A percentile compares a stretch with the other conserved stretches of the same genome.
These are phyloP conservation scores for Carex kokanica DNA, from an alignment of 176 grass and related monocot genomes.

Conservation along the genomic window DNA sequence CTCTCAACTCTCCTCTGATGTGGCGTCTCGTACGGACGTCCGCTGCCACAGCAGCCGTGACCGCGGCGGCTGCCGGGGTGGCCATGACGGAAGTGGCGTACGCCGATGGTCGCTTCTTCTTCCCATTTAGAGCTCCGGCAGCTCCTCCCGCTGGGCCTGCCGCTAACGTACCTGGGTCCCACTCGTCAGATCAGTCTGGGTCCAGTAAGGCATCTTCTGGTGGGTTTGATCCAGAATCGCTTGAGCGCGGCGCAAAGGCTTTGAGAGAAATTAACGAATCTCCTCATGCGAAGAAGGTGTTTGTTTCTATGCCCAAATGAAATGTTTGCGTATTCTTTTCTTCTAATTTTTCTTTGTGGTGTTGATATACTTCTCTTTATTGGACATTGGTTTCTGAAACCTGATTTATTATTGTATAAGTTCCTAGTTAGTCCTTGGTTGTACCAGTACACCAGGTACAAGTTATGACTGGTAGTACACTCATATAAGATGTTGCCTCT, in stretches of 20 bases:
- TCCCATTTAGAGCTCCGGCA: slow-evolving; percentile 18
- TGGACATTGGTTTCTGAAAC: not conserved
- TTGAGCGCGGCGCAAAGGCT: slow-evolving; percentile 53
- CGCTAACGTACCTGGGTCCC: not conserved
- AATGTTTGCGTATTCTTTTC: not conserved
- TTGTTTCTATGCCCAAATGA: slow-evolving; percentile 28
- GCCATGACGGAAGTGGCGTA: slow-evolving; percentile 46
- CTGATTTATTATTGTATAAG: slow-evolving; percentile 7
- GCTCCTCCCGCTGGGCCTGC: slow-evolving; percentile 12
- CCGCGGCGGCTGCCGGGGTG: slow-evolving; percentile 17
- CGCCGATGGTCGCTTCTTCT: slow-evolving; percentile 57
- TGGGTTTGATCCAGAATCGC: slow-evolving; percentile 62
- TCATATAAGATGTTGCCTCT: not conserved
- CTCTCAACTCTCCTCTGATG: slow-evolving; percentile 4
- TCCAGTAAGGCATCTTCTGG: slow-evolving; percentile 5
- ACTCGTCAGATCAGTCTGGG: not conserved
- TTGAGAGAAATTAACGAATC: slow-evolving; percentile 80
- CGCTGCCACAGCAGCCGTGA: slow-evolving; percentile 12
- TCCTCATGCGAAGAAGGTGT: slow-evolving; percentile 53
- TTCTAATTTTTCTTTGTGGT: slow-evolving; percentile 2
- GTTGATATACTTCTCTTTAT: not conserved
- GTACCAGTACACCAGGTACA: not conserved
- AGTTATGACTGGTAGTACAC: not conserved
- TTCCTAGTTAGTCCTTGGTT: not conserved
- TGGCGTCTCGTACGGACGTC: slow-evolving; percentile 49